These are phyloP conservation scores for Suillus variegatus DNA, from an alignment of 768 basidiomycete species.

Conservation along the genomic window DNA sequence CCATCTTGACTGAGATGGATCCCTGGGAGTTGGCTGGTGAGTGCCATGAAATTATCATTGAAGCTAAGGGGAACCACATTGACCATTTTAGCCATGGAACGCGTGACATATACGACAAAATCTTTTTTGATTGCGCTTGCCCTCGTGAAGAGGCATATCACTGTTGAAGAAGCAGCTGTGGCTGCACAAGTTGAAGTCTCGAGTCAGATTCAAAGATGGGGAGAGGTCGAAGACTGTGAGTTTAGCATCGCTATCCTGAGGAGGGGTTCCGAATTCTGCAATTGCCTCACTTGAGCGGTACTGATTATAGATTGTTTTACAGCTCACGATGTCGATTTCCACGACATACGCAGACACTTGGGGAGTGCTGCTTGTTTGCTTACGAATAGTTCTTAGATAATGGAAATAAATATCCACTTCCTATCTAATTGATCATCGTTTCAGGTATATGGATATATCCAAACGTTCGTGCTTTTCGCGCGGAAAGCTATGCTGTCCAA, in stretches of 20 bases:
- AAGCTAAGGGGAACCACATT: not conserved
- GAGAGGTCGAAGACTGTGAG: constrained; percentile 99
- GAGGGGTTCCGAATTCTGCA: not conserved
- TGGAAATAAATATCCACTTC: constrained; percentile 6
- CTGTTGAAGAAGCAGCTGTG: constrained; percentile 80
- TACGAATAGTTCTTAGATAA: constrained; percentile 32
- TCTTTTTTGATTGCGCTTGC: constrained; percentile 89
- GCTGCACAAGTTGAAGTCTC: constrained; percentile 91
- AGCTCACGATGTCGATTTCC: constrained; percentile 99
- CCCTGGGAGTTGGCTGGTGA: constrained; percentile 88
- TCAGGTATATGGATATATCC: constrained; percentile 10
- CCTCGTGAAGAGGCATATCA: constrained; percentile 72
- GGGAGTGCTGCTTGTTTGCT: constrained; percentile 76
- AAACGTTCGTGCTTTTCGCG: constrained; percentile 13
- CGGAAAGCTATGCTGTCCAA: not conserved
- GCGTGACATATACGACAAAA: constrained; percentile 86
- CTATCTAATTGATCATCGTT: constrained; percentile 10
- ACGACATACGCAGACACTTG: constrained; percentile 86
- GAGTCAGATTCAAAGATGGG: constrained; percentile 97
- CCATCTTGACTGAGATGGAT: constrained; percentile 64
- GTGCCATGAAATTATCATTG: constrained; percentile 25
- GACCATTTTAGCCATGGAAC: constrained; percentile 73
- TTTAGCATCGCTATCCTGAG: constrained; percentile 14
- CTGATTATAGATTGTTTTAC: constrained; percentile 20
- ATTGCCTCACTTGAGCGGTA: constrained; percentile 5